Base-by-base conservation (phyloP, 192 early-diverging fungal genomes). In the Coemansia sp. region DNA sequence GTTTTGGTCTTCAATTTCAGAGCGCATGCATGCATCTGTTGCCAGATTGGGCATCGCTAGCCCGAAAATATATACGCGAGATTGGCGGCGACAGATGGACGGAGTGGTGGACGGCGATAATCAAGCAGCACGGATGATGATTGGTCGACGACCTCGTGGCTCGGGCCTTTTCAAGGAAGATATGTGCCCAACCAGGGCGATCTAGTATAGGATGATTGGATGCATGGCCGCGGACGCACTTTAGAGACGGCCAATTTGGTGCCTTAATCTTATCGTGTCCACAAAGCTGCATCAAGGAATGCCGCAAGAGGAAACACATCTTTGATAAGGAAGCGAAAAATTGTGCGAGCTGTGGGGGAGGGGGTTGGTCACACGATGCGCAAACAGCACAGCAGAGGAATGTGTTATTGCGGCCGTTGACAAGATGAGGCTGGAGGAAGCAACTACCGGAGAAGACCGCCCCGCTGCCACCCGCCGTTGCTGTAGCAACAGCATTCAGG, bases 101-200 rank as follows among this genome's bases (percentile, higher is more conserved):
- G 30, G 23, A 33, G 17, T 34, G 5, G n/a, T 36, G 13, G 8
- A 36, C 13, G 34, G 34, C 20, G 45, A 48, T 10, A 2, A 25
- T 20, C 8, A 25, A 48, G 1, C 20, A 25, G 22, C 45, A 25
- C 23, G 22, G 8, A 13, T 1, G 14, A 17, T 54, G 52, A 54
- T 54, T 54, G 52, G 52, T 15, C 23, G 52, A 31, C 52, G 17
- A 54, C 29, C 52, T 31, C 52, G 29, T 30, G 52, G 29, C 52
- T 54, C 52, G 52, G 52, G 29, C 52, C 29, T 54, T 54, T 54
- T 54, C 52, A 33, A 54, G 52, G 52, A 54, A 30, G 52, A 20
- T 54, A n/a, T 33, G 27, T 50, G 19, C n/a, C n/a, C n/a, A n/a
- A n/a, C n/a, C n/a, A n/a, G n/a, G n/a, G n/a, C n/a, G n/a, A n/a